Percentiles rank a stretch among this genome's conserved stretches.
These are phyloP conservation scores for Phytophthora sojae DNA, from an alignment of 352 stramenopile genomes.

Conservation along the genomic window DNA sequence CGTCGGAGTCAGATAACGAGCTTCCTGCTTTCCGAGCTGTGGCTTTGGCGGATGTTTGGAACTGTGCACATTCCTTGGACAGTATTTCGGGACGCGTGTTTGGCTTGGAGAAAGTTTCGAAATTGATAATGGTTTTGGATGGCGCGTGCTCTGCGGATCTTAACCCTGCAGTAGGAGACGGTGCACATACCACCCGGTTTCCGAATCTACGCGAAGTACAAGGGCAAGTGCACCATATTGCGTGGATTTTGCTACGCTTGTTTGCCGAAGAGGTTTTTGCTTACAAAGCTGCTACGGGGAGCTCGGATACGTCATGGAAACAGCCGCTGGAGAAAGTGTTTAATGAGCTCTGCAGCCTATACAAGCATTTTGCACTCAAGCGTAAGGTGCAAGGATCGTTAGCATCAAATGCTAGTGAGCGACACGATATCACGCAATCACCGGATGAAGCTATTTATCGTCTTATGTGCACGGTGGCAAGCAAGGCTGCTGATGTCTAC, in stretches of 20 bases:
- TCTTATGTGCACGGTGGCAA: conserved; percentile 28
- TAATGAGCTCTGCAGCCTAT: conserved; percentile 26
- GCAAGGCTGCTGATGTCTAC: conserved; percentile 22
- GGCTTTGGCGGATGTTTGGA: conserved; percentile 42
- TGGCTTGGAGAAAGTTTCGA: conserved; percentile 22
- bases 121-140: conserved; percentile 24
- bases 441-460: conserved; percentile 28
- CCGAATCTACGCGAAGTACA: conserved; percentile 7
- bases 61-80: conserved; percentile 34
- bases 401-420: neutral
- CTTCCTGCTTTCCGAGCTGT: conserved; percentile 19
- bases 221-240: conserved; percentile 31
- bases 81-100: conserved; percentile 21
- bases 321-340: conserved; percentile 15
- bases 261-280: conserved; percentile 34
- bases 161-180: neutral
- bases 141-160: neutral
- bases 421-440: neutral
- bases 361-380: conserved; percentile 32
- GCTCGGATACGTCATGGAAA: conserved; percentile 14
- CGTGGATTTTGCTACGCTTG: conserved; percentile 37
- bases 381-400: neutral
- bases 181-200: neutral
- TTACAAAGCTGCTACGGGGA: neutral
- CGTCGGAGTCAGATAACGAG: conserved; percentile 12